Evolutionary conservation across 148 eudicot genomes (phyloP), one percentile per base, ranked within the genome.

Genomic region (Polygonum maritimum): DNA sequence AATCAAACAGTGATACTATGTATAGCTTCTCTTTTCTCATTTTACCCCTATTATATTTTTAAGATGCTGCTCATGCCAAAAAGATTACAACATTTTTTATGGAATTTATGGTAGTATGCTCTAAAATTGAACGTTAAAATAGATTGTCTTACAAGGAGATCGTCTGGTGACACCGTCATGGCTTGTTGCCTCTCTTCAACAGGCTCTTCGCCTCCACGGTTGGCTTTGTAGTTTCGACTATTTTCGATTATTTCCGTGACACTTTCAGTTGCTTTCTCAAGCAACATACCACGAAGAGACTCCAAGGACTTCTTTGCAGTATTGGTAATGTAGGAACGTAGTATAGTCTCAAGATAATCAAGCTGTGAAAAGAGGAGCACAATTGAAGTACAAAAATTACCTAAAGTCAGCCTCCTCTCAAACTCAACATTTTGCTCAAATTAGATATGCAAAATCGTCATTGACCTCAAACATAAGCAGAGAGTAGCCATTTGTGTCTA

Each of bases 391-490:
- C 36, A 44, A 36, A 33, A 57, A 57, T 1, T 7, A 21, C 21
- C 15, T 51, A n/a, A 51, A 19, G 33, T 67, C 19, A 67, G 41
- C n/a, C 19, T 35, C 19, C 6, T 18, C 36, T 67, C n/a, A 4
- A 35, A 16, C 41, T 21, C 26, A 35, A 35, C 15, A 35, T 31
- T 26, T 26, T 33, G 71, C 14, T 65, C 41, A 65, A 36, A 31
- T 63, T 2, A 14, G 14, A 33, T 26, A 33, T 35, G 40, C 70
- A 35, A 5, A 31, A 63, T 12, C 33, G 11, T 14, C 54, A 72
- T 74, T 81, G 74, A 95, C 99, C 99, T 95, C 99, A 76, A 95
- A 90, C 97, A 92, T 95, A 75, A 95, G 97, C 86, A 90, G 99
- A 80, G 92, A 90, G 76, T 90, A 95, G 82, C 99, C 99, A 85